Evolutionary conservation across 73 alveolate genomes (phyloP).

Genomic region (Durusdinium trenchii): DNA sequence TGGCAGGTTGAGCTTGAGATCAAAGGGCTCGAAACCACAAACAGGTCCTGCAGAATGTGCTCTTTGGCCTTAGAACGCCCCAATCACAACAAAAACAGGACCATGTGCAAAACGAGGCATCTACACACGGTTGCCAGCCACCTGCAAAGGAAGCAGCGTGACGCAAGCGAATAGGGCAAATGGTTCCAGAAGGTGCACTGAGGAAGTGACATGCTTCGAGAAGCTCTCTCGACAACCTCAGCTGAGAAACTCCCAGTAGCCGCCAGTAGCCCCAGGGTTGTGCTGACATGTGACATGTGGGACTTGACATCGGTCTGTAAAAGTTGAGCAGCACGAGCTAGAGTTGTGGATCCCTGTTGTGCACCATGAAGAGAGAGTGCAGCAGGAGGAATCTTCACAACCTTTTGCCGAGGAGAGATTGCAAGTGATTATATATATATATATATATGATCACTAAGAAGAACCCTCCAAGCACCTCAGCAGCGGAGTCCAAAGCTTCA

Average conservation of each 20-base stretch:
- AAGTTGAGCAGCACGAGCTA: neutral
- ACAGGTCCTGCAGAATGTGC: too few relatives aligned
- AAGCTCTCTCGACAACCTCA: conserved; percentile 43
- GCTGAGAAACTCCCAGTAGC: neutral
- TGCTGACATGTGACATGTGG: neutral
- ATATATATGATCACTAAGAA: neutral
- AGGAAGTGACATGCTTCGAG: too few relatives aligned
- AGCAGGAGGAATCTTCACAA: conserved; percentile 33
- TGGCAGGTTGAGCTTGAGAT: conserved; percentile 33
- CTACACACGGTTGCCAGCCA: conserved; percentile 43
- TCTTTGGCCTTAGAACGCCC: conserved; percentile 18
- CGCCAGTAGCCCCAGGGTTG: neutral
- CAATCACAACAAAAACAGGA: neutral
- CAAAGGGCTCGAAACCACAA: conserved; percentile 21
- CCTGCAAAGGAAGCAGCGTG: too few relatives aligned
- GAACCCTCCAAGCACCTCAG: neutral
- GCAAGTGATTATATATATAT: neutral
- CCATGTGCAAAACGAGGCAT: neutral
- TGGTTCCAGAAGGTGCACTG: too few relatives aligned
- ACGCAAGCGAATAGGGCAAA: too few relatives aligned
- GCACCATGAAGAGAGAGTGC: conserved; percentile 61
- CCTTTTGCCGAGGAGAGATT: neutral
- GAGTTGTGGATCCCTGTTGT: neutral
- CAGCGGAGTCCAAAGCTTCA: conserved; percentile 55
- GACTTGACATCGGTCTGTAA: neutral